A percentile compares a stretch with the other conserved stretches of the same genome.
Evolutionary conservation across 202 grass and related monocot species (phyloP).

Genomic region (Eragrostis tef): DNA sequence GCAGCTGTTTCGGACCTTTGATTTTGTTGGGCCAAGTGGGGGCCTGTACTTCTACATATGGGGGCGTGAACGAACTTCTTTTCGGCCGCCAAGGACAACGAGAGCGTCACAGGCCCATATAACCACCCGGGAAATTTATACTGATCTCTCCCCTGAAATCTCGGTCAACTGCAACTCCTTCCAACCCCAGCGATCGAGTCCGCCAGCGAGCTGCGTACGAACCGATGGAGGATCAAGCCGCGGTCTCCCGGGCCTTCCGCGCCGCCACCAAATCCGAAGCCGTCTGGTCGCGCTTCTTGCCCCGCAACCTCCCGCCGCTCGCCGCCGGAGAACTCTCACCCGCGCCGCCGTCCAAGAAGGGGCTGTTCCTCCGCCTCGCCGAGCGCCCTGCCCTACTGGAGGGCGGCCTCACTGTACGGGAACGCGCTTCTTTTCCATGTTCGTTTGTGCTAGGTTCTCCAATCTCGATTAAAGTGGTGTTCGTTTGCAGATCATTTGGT

Average conservation of each 20-base stretch:
- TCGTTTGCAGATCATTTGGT: not conserved
- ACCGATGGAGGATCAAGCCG: constrained; percentile 11
- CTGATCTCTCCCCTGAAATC: no score
- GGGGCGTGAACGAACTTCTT: no score
- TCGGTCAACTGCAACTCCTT: no score
- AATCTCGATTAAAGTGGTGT: not conserved
- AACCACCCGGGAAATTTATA: no score
- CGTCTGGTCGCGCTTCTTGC: constrained; percentile 58
- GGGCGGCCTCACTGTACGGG: constrained; percentile 10
- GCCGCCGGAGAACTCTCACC: not conserved
- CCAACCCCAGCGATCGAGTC: no score
- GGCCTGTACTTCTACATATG: no score
- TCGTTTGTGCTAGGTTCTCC: not conserved
- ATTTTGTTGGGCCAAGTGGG: no score
- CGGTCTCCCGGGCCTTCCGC: constrained; percentile 51
- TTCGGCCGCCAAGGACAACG: no score
- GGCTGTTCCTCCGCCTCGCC: constrained; percentile 9
- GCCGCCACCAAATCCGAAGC: constrained; percentile 50
- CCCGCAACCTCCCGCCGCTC: constrained; percentile 36
- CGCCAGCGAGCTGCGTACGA: no score
- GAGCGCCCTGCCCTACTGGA: not conserved
- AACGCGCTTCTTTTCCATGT: not conserved
- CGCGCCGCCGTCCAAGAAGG: constrained; percentile 20
- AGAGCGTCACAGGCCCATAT: no score
- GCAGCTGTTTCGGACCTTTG: no score